Conservation (phyloP, 495 filamentous ascomycete species). For the Umbilicaria muhlenbergii region DNA sequence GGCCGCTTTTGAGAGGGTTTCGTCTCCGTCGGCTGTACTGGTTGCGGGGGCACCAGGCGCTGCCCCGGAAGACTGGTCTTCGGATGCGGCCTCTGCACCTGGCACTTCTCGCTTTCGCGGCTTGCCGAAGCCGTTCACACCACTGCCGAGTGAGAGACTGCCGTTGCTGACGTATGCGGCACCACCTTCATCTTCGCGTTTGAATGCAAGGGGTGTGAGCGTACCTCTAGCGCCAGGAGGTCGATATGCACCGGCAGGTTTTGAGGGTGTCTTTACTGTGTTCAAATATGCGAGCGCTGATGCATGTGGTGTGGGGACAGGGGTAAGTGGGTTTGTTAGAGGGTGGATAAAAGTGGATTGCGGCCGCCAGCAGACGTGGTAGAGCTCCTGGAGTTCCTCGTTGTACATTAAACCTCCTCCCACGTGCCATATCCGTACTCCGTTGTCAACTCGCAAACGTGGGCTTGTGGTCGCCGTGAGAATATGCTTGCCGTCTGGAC, state of each 20-base stretch:
- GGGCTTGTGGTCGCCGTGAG: conserved; percentile 94
- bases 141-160: conserved; percentile 37
- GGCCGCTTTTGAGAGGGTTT: conserved; percentile 68
- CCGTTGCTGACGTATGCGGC: conserved; percentile 78
- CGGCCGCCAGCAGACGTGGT: conserved; percentile 84
- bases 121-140: conserved; percentile 67
- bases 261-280: conserved; percentile 79
- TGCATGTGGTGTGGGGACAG: conserved; percentile 64
- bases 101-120: conserved; percentile 55
- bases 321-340: conserved; percentile 50
- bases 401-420: conserved; percentile 84
- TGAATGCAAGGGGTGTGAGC: conserved; percentile 82
- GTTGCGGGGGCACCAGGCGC: conserved; percentile 51
- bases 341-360: conserved; percentile 43
- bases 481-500: conserved; percentile 86
- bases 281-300: conserved; percentile 73
- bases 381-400: conserved; percentile 84
- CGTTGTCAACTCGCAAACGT: conserved; percentile 89
- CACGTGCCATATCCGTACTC: conserved; percentile 88
- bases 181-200: conserved; percentile 93
- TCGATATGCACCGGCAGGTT: conserved; percentile 88
- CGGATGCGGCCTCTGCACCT: conserved; percentile 52
- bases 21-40: conserved; percentile 42
- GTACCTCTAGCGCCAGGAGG: conserved; percentile 90
- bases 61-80: conserved; percentile 47